Percentiles rank a stretch among this genome's conserved stretches.
phyloP scores from a whole-genome alignment of 2,329 filamentous ascomycete species.

The Scedosporium aurantiacum region DNA sequence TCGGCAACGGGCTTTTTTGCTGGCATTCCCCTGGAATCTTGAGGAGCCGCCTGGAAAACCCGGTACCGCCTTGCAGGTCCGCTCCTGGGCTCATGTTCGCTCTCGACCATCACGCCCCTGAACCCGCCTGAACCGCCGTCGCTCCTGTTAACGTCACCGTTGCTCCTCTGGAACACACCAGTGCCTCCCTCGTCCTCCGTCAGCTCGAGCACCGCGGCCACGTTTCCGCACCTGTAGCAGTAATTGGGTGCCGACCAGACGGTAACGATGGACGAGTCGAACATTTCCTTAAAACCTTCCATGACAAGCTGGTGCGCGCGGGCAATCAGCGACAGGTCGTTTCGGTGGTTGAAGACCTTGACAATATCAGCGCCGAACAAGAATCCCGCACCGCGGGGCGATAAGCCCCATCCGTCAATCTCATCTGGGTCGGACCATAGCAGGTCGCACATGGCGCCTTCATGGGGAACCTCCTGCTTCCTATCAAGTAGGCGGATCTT shows the following conservation, averaged over 20 bases:
- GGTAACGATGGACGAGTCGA: conserved; percentile 87
- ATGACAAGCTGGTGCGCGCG: conserved; percentile 95
- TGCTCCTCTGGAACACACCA: conserved; percentile 57
- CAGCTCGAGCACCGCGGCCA: conserved; percentile 87
- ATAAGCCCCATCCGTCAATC: conserved; percentile 93
- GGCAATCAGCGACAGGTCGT: conserved; percentile 84
- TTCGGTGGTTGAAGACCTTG: conserved; percentile 88
- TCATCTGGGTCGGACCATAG: conserved; percentile 98
- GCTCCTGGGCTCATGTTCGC: conserved; percentile 30
- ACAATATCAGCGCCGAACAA: conserved; percentile 94
- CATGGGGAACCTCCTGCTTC: conserved; percentile 96
- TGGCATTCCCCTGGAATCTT: conserved; percentile 94
- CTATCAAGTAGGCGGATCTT: conserved; percentile 91
- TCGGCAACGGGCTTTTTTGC: conserved; percentile 97
- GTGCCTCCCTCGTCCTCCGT: conserved; percentile 75
- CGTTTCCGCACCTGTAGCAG: conserved; percentile 92
- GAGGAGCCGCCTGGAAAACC: conserved; percentile 92
- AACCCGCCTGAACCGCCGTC: conserved; percentile 29
- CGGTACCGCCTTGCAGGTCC: conserved; percentile 85
- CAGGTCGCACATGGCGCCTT: conserved; percentile 97
- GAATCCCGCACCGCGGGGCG: conserved; percentile 88
- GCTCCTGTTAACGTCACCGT: conserved; percentile 56
- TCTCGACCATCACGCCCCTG: conserved; percentile 37
- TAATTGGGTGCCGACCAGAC: conserved; percentile 99
- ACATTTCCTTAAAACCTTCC: conserved; percentile 99